These are phyloP conservation scores for Entrophospora sp. DNA, from an alignment of 192 early-diverging fungal genomes.

Conservation along the genomic window DNA sequence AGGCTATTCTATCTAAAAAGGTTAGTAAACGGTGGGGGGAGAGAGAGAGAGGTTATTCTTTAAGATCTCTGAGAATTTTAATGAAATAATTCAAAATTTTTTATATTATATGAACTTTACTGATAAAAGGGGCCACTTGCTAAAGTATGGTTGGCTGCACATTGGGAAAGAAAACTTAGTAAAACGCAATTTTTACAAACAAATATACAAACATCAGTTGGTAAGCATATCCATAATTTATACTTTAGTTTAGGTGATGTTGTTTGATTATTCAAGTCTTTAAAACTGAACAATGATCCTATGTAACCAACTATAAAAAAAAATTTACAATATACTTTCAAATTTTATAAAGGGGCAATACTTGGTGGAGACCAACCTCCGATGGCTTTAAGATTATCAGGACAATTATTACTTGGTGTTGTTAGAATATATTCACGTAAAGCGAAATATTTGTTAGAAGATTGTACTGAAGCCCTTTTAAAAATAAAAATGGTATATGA, in stretches of 20 bases:
- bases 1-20: conserved; percentile 71
- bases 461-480: conserved; percentile 91
- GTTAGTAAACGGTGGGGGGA: neutral
- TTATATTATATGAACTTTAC: no score
- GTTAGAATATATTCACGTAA: conserved; percentile 94
- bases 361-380: conserved; percentile 72
- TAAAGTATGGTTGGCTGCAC: conserved; percentile 96
- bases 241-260: neutral
- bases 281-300: neutral
- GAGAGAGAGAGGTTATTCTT: no score
- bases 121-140: conserved; percentile 70
- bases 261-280: neutral
- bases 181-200: conserved; percentile 92
- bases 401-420: conserved; percentile 93
- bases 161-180: conserved; percentile 94
- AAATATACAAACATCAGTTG: conserved; percentile 80
- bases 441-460: conserved; percentile 91
- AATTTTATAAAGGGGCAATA: conserved; percentile 56
- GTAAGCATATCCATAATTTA: conserved; percentile 46
- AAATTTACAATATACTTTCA: conserved; percentile 1
- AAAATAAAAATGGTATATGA: conserved; percentile 84
- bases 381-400: conserved; percentile 89
- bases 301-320: neutral
- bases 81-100: neutral
- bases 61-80: neutral